Base-by-base conservation (phyloP, 768 basidiomycete genomes). In the Hortiboletus campestris region DNA sequence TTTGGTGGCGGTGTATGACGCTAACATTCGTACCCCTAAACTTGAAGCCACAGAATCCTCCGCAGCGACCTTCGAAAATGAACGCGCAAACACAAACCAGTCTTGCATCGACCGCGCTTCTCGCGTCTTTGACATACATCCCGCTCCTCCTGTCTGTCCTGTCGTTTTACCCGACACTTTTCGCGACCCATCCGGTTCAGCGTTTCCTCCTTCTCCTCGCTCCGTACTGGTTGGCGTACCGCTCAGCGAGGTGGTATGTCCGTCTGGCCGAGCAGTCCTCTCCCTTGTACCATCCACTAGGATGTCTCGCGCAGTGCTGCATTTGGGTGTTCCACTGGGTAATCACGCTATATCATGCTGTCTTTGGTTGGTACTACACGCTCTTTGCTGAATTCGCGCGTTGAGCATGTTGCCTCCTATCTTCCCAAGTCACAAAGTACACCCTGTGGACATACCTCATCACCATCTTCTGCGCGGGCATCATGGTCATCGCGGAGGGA, bases 311-410 rank as follows among this genome's bases (percentile, higher is more conserved):
- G 0, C 67, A 68, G 39, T 67, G 64, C 32, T 61, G 49, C 22
- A 35, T 62, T 17, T 67, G 66, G 66, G 64, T 63, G 10, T 55
- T 68, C 28, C 66, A 67, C 28, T 68, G 61, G 64, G 49, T 55
- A 4, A 43, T 63, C 38, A 54, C 58, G 0, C 28, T 60, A 0
- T 67, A 68, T 48, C 49, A 57, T 16, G 66, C 64, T 28, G 48
- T 54, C 51, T 68, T 67, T 28, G 53, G 66, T 66, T 25, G 3
- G 66, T 44, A 25, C 22, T 29, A 1, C 25, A 7, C 29, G 0
- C 2, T 48, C 25, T 17, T 4, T n/a, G 20, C 9, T 7, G 29
- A 39, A 17, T 46, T 9, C 5, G 19, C 17, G 2, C n/a, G 3
- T 28, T 36, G 6, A 55, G 17, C 12, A 4, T 10, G 3, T 13